Percentiles rank a stretch among this genome's conserved stretches.
phyloP scores from a whole-genome alignment of 306 rosid species.

The Arachis hypogaea region DNA sequence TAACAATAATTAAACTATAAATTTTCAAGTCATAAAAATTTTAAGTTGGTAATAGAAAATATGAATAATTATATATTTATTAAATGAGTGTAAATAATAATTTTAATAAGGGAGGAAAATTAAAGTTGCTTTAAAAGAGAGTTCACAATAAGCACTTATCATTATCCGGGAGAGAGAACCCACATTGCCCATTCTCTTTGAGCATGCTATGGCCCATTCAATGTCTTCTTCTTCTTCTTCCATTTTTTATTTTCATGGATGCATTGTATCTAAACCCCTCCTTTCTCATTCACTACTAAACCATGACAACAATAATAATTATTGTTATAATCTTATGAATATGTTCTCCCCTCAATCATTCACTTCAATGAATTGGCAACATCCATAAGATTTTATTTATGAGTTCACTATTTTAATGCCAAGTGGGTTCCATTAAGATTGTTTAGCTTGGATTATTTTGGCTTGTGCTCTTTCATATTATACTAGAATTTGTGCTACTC shows the following conservation, averaged over 20 bases:
- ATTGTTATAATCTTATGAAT: slow-evolving; percentile 24
- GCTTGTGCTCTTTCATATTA: slow-evolving; percentile 40
- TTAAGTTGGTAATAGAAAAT: no score
- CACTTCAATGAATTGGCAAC: slow-evolving; percentile 80
- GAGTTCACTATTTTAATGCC: slow-evolving; percentile 37
- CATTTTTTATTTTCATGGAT: slow-evolving; percentile 52
- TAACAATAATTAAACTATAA: no score
- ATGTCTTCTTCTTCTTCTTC: slow-evolving; percentile 61
- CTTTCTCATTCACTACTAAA: slow-evolving; percentile 37
- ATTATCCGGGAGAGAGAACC: slow-evolving; percentile 57
- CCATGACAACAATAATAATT: slow-evolving; percentile 38
- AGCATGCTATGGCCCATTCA: slow-evolving; percentile 66
- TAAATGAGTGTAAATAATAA: background rate
- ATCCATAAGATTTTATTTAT: slow-evolving; percentile 68
- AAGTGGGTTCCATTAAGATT: slow-evolving; percentile 54
- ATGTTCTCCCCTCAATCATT: slow-evolving; percentile 61
- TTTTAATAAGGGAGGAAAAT: slow-evolving; percentile 50
- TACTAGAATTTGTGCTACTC: slow-evolving; percentile 39
- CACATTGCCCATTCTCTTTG: slow-evolving; percentile 63
- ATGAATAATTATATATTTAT: no score
- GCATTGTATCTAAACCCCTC: slow-evolving; percentile 68
- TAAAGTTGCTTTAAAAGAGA: slow-evolving; percentile 48
- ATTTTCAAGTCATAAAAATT: no score
- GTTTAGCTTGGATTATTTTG: slow-evolving; percentile 53
- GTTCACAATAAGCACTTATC: slow-evolving; percentile 55